Conservation (phyloP, 1,284 basidiomycete genomes). For the Cutaneotrichosporon sp. region DNA sequence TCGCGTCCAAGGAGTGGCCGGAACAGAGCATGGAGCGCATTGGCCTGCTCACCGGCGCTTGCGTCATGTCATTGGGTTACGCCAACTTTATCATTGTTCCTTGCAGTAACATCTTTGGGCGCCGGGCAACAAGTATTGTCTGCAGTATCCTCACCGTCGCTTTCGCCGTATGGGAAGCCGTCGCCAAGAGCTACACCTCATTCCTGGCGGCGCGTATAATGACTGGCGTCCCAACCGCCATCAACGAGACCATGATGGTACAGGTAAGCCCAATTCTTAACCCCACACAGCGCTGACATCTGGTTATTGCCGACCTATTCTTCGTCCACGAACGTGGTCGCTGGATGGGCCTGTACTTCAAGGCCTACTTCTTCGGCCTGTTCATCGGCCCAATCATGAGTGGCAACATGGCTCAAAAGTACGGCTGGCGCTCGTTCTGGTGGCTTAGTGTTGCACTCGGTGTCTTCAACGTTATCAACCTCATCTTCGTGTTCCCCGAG, state of each 20-base stretch:
- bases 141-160: constrained; percentile 10
- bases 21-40: neutral
- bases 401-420: constrained; percentile 16
- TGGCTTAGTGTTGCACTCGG: constrained; percentile 15
- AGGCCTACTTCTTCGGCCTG: constrained; percentile 21
- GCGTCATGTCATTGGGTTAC: constrained; percentile 20
- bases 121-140: constrained; percentile 16
- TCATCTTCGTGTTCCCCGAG: constrained; percentile 18
- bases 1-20: constrained; percentile 17
- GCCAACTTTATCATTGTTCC: constrained; percentile 27
- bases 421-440: constrained; percentile 22
- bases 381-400: constrained; percentile 23
- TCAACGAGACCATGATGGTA: constrained; percentile 20
- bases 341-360: constrained; percentile 24
- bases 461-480: constrained; percentile 12
- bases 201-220: constrained; percentile 17
- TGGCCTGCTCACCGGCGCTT: constrained; percentile 22
- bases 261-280: neutral
- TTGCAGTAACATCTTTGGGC: constrained; percentile 25
- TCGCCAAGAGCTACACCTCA: constrained; percentile 12
- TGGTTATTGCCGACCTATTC: constrained; percentile 22
- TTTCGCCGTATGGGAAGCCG: constrained; percentile 20
- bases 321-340: constrained; percentile 26
- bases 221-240: constrained; percentile 19
- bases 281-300: too few species aligned